These are phyloP conservation scores for Xylaria palmicola DNA, from an alignment of 495 filamentous ascomycete species.

Conservation along the genomic window DNA sequence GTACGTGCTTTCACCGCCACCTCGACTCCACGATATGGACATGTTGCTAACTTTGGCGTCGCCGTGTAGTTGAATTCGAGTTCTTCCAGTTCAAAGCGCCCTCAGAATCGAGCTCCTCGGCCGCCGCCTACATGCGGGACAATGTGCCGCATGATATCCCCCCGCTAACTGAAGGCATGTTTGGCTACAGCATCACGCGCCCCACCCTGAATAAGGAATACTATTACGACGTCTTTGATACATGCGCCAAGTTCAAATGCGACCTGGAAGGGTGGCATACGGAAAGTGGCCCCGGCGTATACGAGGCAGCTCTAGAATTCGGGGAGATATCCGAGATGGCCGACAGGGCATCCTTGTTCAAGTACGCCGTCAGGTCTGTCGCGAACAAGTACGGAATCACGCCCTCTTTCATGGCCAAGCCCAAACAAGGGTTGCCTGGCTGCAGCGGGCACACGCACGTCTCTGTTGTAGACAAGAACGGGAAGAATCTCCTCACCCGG, in stretches of 20 bases:
- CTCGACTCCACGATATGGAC: not conserved
- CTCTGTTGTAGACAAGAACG: conserved; percentile 67
- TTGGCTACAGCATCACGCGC: conserved; percentile 92
- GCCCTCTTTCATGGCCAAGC: conserved; percentile 99
- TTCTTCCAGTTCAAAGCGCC: conserved; percentile 92
- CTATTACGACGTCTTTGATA: conserved; percentile 86
- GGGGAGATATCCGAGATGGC: conserved; percentile 83
- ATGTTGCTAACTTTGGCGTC: not conserved
- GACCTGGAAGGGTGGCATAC: conserved; percentile 96
- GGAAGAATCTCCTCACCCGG: conserved; percentile 79
- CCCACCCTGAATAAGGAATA: conserved; percentile 92
- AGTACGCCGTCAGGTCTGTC: conserved; percentile 87
- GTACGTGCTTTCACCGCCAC: conserved; percentile 46
- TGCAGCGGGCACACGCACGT: conserved; percentile 96
- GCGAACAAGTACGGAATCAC: conserved; percentile 86
- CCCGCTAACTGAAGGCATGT: conserved; percentile 91
- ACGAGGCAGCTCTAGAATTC: conserved; percentile 90
- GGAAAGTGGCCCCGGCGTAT: conserved; percentile 93
- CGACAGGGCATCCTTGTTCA: conserved; percentile 88
- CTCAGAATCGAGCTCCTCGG: conserved; percentile 49
- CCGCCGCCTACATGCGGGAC: conserved; percentile 68
- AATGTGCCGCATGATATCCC: conserved; percentile 73
- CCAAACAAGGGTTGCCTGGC: conserved; percentile 81
- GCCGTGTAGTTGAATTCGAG: conserved; percentile 80
- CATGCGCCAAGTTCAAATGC: conserved; percentile 77